Evolutionary conservation across 768 basidiomycete genomes (phyloP).

Genomic region (Lyophyllum semitale): DNA sequence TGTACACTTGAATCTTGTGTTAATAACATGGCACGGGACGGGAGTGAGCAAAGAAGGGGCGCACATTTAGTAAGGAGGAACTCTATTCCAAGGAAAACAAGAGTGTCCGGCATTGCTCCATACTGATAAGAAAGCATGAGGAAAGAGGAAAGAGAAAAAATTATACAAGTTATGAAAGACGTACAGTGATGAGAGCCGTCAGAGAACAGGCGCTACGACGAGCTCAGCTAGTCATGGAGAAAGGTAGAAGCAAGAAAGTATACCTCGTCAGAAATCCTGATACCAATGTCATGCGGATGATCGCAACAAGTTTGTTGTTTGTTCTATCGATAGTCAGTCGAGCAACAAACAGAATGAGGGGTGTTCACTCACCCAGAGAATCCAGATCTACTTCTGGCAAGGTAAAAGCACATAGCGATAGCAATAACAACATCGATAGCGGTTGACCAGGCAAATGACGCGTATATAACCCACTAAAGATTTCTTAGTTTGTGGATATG

Average conservation of each 20-base stretch:
- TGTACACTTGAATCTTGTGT: constrained; percentile 23
- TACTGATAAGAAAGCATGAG: constrained; percentile 5
- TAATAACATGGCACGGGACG: neutral
- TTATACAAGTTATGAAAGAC: neutral
- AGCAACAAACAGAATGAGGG: neutral
- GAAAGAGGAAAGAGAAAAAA: neutral
- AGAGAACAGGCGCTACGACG: constrained; percentile 15
- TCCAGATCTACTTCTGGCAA: constrained; percentile 21
- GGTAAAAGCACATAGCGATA: constrained; percentile 25
- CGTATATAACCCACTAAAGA: constrained; percentile 25
- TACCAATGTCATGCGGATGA: constrained; percentile 20
- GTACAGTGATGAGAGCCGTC: constrained; percentile 18
- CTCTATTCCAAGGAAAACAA: constrained; percentile 19
- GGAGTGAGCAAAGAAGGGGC: neutral
- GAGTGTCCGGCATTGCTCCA: constrained; percentile 15
- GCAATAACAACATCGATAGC: constrained; percentile 25
- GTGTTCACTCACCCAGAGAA: constrained; percentile 12
- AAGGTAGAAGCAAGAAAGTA: neutral
- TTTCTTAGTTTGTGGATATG: too few relatives aligned
- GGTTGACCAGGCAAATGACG: constrained; percentile 23
- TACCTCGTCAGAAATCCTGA: constrained; percentile 24
- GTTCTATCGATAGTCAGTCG: constrained; percentile 11
- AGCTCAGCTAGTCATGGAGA: neutral
- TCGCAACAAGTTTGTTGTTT: constrained; percentile 16
- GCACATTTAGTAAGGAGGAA: constrained; percentile 22